Evolutionary conservation across 2,329 filamentous ascomycete species (phyloP), one percentile per base, ranked within the genome.

Genomic region (Claviceps sp.): DNA sequence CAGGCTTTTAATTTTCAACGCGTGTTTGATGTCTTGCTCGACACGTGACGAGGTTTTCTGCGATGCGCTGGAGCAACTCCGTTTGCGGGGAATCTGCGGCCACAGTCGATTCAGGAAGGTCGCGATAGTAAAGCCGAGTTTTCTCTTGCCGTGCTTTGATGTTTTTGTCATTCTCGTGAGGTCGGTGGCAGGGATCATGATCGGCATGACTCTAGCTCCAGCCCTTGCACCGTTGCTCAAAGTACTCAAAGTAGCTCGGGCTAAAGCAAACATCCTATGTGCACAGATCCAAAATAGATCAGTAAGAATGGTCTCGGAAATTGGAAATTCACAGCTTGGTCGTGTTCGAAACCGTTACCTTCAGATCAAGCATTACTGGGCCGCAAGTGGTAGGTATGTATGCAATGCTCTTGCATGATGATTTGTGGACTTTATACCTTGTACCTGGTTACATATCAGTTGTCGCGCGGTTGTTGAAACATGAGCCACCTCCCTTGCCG

Each of bases 21-120:
- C 30, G 30, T 4, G 76, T 75, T 0, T 0, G 73, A 70, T 0
- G 78, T 79, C 73, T 76, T 72, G 68, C 62, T 58, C 34, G 79
- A 79, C 60, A 79, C 79, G 57, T 71, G 26, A 30, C 9, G 8
- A 4, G 26, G 26, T 30, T 30, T 30, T 30, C 72, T 1, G 69
- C 65, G 0, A 62, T 69, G 40, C 64, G 71, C 8, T 77, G 75
- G 75, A 72, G 72, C 0, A 69, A 58, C 61, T 63, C 8, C 8
- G 70, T 76, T 0, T 72, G 70, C 56, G 65, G 69, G 42, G 26
- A 78, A 72, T 60, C 55, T 79, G 53, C 64, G 73, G 34, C 54
- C 60, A 13, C 60, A 30, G 26, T 30, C 8, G 26, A 54, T 60
- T 24, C 44, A 37, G 34, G 9, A 37, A 6, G 14, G 4, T 11